Conservation (phyloP, 1,284 basidiomycete genomes). For the Clitocybe nebularis region DNA sequence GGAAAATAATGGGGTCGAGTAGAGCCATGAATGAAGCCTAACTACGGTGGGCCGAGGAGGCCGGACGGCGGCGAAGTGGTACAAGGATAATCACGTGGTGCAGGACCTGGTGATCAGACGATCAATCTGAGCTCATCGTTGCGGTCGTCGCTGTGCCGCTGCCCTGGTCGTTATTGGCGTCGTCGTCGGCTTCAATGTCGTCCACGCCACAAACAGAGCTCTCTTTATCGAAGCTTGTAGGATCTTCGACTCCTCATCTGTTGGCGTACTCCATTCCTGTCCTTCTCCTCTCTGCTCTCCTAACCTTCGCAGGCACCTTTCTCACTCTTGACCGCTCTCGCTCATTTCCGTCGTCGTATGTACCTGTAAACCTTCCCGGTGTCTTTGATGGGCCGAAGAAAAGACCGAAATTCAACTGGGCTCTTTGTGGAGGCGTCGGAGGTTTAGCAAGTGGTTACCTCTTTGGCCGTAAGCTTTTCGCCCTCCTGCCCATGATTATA, state of each 20-base stretch:
- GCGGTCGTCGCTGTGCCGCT: background rate
- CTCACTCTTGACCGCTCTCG: constrained; percentile 64
- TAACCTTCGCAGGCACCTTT: constrained; percentile 63
- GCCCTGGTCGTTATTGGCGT: constrained; percentile 5
- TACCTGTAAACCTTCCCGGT: constrained; percentile 33
- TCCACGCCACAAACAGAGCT: too few species aligned
- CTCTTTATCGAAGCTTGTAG: constrained; percentile 32
- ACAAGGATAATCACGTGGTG: too few species aligned
- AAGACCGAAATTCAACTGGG: constrained; percentile 29
- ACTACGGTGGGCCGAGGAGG: too few species aligned
- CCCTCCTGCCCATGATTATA: too few species aligned
- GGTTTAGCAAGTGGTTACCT: constrained; percentile 54
- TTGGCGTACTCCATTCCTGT: constrained; percentile 56
- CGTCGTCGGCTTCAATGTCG: constrained; percentile 15
- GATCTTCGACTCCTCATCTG: constrained; percentile 36
- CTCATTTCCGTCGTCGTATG: constrained; percentile 47
- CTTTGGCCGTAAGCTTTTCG: constrained; percentile 49
- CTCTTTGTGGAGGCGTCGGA: constrained; percentile 59
- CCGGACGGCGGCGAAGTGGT: too few species aligned
- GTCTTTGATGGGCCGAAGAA: constrained; percentile 30
- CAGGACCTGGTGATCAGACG: background rate
- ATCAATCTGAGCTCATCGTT: background rate
- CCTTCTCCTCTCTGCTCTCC: constrained; percentile 44
- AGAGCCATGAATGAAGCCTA: too few species aligned
- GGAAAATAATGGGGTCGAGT: too few species aligned